Conservation (phyloP, 2,329 filamentous ascomycete genomes). For the Plectosphaerella cucumerina region DNA sequence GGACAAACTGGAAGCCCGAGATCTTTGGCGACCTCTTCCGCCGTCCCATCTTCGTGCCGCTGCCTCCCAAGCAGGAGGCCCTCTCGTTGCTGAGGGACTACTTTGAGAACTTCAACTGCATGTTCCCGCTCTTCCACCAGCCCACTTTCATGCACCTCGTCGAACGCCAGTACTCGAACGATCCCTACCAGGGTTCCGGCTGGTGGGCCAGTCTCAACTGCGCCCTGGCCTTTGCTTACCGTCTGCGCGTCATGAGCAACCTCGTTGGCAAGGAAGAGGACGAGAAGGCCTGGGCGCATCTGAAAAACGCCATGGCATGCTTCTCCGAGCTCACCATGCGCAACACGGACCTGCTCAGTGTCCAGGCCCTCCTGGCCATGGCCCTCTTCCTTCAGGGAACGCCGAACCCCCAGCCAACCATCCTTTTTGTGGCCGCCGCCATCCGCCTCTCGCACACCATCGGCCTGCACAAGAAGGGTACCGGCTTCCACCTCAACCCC, state of each 20-base stretch:
- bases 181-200: conserved; percentile 90
- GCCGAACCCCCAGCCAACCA: conserved; percentile 91
- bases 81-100: conserved; percentile 86
- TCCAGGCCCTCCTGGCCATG: conserved; percentile 92
- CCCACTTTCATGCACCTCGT: conserved; percentile 98
- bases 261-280: conserved; percentile 87
- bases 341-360: conserved; percentile 90
- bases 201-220: conserved; percentile 99
- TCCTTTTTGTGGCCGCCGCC: conserved; percentile 84
- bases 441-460: conserved; percentile 91
- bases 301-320: conserved; percentile 95
- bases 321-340: conserved; percentile 91
- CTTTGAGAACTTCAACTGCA: conserved; percentile 98
- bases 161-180: conserved; percentile 85
- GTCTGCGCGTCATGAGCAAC: conserved; percentile 92
- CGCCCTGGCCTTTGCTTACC: conserved; percentile 86
- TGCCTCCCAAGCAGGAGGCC: conserved; percentile 84
- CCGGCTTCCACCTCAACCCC: conserved; percentile 87
- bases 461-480: conserved; percentile 88
- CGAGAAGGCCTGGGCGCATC: conserved; percentile 87
- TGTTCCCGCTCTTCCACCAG: conserved; percentile 96
- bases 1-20: conserved; percentile 97
- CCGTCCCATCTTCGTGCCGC: conserved; percentile 73
- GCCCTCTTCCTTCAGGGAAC: conserved; percentile 93
- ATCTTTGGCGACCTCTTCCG: conserved; percentile 91